phyloP scores from a whole-genome alignment of 2,329 filamentous ascomycete genomes.

The Cladosporium halotolerans region DNA sequence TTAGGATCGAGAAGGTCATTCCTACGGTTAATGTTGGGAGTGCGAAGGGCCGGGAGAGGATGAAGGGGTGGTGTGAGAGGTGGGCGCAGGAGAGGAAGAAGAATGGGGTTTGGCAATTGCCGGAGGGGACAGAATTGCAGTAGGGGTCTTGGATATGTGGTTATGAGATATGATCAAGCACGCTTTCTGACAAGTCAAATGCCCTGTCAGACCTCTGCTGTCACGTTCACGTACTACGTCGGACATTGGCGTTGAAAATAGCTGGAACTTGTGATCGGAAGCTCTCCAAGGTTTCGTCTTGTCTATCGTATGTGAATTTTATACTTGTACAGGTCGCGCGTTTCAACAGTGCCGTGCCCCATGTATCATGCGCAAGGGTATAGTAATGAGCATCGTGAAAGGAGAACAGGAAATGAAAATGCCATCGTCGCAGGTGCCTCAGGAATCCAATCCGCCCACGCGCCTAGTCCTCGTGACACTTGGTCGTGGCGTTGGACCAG shows the following conservation, averaged over 20 bases:
- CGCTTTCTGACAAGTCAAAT: no score
- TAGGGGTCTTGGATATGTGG: not conserved
- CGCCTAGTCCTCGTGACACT: conserved; percentile 12
- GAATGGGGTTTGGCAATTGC: conserved; percentile 49
- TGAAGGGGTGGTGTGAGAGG: conserved; percentile 60
- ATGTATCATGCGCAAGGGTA: conserved; percentile 5
- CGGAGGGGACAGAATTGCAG: conserved; percentile 17
- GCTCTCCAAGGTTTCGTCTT: no score
- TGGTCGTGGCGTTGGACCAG: conserved; percentile 29
- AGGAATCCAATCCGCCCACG: not conserved
- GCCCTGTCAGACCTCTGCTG: no score
- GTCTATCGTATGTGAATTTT: no score
- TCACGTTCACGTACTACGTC: no score
- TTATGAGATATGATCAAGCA: not conserved
- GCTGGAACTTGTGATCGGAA: no score
- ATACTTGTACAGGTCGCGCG: no score
- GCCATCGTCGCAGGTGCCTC: no score
- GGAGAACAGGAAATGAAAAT: not conserved
- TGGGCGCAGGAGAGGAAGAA: conserved; percentile 59
- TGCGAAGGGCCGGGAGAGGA: conserved; percentile 56
- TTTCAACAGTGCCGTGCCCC: not conserved
- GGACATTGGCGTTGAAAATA: no score
- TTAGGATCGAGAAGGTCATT: conserved; percentile 83
- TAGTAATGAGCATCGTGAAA: not conserved
- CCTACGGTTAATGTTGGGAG: conserved; percentile 86